phyloP scores from a whole-genome alignment of 345 rosid genomes.

The Brassica carinata region DNA sequence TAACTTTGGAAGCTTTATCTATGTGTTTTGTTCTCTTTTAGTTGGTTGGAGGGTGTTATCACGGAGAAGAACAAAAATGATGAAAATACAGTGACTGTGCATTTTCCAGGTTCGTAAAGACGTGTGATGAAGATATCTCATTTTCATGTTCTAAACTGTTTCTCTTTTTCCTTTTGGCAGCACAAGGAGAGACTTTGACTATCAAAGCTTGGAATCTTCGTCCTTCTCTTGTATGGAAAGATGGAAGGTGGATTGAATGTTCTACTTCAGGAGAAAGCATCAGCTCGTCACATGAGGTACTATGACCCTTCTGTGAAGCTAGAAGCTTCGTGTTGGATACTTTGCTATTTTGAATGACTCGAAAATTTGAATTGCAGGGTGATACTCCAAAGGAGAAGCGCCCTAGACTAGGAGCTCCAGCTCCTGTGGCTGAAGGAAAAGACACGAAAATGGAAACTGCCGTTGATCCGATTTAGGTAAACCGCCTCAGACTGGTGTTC shows the following conservation, averaged over 20 bases:
- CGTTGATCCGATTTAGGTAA: constrained; percentile 43
- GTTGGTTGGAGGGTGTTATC: constrained; percentile 97
- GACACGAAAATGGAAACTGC: constrained; percentile 46
- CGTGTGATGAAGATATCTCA: constrained; percentile 11
- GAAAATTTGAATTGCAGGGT: constrained; percentile 58
- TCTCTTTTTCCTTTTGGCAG: constrained; percentile 42
- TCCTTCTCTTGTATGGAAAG: constrained; percentile 83
- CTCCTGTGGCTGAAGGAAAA: constrained; percentile 50
- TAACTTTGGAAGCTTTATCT: constrained; percentile 10
- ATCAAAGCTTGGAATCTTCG: constrained; percentile 84
- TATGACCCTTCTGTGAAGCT: constrained; percentile 7
- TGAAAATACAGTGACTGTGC: constrained; percentile 62
- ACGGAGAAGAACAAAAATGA: constrained; percentile 84
- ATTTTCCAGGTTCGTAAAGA: constrained; percentile 66
- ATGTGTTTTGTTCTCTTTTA: constrained; percentile 39
- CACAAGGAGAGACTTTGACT: constrained; percentile 59
- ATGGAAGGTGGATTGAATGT: constrained; percentile 89
- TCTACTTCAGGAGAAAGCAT: constrained; percentile 49
- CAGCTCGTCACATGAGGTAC: constrained; percentile 58
- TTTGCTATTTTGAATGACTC: constrained; percentile 13
- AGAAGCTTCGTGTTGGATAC: constrained; percentile 8
- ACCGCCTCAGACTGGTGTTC: constrained; percentile 50
- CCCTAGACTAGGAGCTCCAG: constrained; percentile 51
- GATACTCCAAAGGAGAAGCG: constrained; percentile 88
- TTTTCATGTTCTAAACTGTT: constrained; percentile 5